Base-by-base conservation (phyloP, 768 basidiomycete species). In the Suillus brevipes region DNA sequence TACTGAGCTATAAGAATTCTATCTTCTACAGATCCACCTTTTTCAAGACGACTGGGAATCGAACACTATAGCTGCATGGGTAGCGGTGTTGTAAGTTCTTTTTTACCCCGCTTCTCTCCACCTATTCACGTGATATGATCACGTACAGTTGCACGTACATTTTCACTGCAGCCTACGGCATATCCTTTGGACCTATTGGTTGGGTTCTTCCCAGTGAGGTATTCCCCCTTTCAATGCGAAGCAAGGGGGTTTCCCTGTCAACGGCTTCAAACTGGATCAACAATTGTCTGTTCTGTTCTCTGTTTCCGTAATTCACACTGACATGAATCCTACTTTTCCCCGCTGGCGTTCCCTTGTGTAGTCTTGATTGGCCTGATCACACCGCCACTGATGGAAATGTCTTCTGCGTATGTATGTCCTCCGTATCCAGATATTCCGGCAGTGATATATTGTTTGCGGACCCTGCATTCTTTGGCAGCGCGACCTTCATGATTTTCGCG, bases 201-300 rank as follows among this genome's bases (percentile, higher is more conserved):
- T 95, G 93, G 93, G 87, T 94, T 2, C 83, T 95, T 9, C 90
- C 93, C 0, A 88, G 86, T 67, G 93, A 95, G 75, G 87, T 95
- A 2, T 94, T 94, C 71, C 87, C 94, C 1, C 78, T 91, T 0
- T 89, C 90, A 3, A 83, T 91, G 78, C 82, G 93, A 66, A 89
- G 90, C 68, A 89, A 88, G 72, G 94, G 94, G 57, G 93, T 95
- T 6, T 86, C 92, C 28, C 70, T 96, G 25, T 88, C 91, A 23
- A 94, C 93, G 2, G 89, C 91, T 3, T 91, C 89, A n/a, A 92
- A 91, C 68, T 94, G 92, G 92, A 69, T 85, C 31, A 94, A 94
- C 71, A 94, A 94, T 65, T 94, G 89, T 89, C 59, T 2, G 83
- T 75, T 16, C 62, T 25, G 0, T 42, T 40, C 4, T 38, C 63